phyloP scores from a whole-genome alignment of 257 asterid species.

The Capsicum chinense region DNA sequence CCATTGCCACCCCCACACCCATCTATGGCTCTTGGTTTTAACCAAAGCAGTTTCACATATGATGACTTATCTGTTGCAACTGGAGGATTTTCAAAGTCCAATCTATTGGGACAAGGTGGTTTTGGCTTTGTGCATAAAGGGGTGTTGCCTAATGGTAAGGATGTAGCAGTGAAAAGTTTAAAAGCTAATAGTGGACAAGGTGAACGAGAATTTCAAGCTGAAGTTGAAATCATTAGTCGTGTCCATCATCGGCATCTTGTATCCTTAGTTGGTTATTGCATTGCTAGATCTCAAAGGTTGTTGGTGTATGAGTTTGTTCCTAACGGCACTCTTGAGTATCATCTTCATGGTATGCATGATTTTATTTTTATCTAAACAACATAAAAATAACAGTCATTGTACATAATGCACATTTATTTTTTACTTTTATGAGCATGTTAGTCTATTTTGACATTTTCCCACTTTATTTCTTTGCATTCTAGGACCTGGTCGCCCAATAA shows the following conservation, averaged over 20 bases:
- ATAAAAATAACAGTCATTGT: background rate
- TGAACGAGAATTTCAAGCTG: conserved; percentile 70
- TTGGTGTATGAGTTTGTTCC: conserved; percentile 66
- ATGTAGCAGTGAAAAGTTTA: conserved; percentile 59
- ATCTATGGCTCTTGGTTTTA: conserved; percentile 44
- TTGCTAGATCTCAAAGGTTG: conserved; percentile 58
- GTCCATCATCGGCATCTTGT: conserved; percentile 71
- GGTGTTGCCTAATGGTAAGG: conserved; percentile 58
- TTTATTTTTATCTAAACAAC: background rate
- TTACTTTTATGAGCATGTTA: background rate
- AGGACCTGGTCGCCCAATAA: conserved; percentile 62
- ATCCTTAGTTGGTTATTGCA: conserved; percentile 67
- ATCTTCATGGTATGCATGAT: conserved; percentile 51
- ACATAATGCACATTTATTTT: background rate
- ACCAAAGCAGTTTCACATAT: conserved; percentile 56
- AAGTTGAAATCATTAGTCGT: conserved; percentile 65
- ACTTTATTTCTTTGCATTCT: background rate
- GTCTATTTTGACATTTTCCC: background rate
- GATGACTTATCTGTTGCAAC: conserved; percentile 60
- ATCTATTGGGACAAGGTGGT: conserved; percentile 67
- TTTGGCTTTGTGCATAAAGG: conserved; percentile 68
- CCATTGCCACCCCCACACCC: conserved; percentile 62
- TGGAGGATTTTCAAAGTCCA: conserved; percentile 40
- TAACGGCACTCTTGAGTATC: conserved; percentile 57
- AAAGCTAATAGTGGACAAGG: conserved; percentile 69